Conservation (phyloP, 352 stramenopile genomes). For the Pythium rhizo-oryzae region DNA sequence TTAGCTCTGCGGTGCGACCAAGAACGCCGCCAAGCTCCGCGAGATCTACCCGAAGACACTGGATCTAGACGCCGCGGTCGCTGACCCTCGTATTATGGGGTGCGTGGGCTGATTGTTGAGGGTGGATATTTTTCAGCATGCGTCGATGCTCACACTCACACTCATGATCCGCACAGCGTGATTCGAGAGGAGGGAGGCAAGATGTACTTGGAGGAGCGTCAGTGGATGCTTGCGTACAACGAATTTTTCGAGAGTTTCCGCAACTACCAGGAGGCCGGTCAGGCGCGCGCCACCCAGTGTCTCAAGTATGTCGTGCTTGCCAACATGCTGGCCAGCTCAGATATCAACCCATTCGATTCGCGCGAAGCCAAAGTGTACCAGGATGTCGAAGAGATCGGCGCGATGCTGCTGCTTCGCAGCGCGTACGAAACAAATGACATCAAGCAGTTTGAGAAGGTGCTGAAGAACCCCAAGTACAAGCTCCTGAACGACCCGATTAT, state of each 20-base stretch:
- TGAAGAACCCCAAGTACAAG: conserved; percentile 90
- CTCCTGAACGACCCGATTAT: conserved; percentile 95
- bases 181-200: conserved; percentile 93
- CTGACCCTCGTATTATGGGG: conserved; percentile 92
- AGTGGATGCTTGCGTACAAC: conserved; percentile 93
- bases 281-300: conserved; percentile 85
- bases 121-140: too few species aligned
- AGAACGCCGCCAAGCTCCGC: conserved; percentile 88
- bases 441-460: conserved; percentile 91
- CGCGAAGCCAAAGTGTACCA: conserved; percentile 93
- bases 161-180: conserved; percentile 33
- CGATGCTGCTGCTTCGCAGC: conserved; percentile 70
- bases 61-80: conserved; percentile 87
- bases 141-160: background rate
- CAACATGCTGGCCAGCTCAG: conserved; percentile 92
- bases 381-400: conserved; percentile 77
- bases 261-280: conserved; percentile 93
- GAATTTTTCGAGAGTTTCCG: conserved; percentile 95
- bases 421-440: conserved; percentile 92
- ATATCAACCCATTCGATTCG: conserved; percentile 95
- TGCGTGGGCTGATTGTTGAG: conserved; percentile 24
- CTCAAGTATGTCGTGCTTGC: conserved; percentile 94
- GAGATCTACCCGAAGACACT: conserved; percentile 90
- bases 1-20: conserved; percentile 85
- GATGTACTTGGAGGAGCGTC: conserved; percentile 90